These are phyloP conservation scores for Protomyces macrosporus DNA, from an alignment of 1,139 yeast genomes.

Conservation along the genomic window DNA sequence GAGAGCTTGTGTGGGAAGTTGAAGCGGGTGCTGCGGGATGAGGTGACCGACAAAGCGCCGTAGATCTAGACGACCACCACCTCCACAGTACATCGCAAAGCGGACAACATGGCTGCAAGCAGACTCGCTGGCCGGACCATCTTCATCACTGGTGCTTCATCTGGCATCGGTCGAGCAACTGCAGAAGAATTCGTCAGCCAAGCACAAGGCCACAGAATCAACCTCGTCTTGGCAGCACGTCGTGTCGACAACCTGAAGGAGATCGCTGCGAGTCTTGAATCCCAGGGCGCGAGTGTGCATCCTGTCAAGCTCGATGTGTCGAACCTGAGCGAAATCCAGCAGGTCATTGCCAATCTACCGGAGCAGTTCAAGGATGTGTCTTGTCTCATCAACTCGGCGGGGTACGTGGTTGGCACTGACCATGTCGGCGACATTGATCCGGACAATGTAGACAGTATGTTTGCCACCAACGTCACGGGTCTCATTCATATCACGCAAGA, in stretches of 20 bases:
- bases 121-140: slow-evolving; percentile 58
- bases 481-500: slow-evolving; percentile 66
- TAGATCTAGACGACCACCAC: background rate
- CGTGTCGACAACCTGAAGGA: slow-evolving; percentile 55
- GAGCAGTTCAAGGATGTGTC: slow-evolving; percentile 40
- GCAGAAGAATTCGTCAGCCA: slow-evolving; percentile 68
- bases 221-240: slow-evolving; percentile 65
- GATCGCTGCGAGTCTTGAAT: slow-evolving; percentile 48
- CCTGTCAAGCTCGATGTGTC: slow-evolving; percentile 59
- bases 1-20: slow-evolving; percentile 32
- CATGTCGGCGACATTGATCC: slow-evolving; percentile 54
- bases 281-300: slow-evolving; percentile 43
- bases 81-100: too few species aligned
- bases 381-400: slow-evolving; percentile 72
- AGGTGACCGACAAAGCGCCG: too few species aligned
- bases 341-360: slow-evolving; percentile 48
- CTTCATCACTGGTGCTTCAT: slow-evolving; percentile 64
- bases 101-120: slow-evolving; percentile 31
- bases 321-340: slow-evolving; percentile 47
- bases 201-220: slow-evolving; percentile 51
- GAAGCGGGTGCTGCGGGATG: slow-evolving; percentile 22
- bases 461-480: slow-evolving; percentile 66
- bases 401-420: slow-evolving; percentile 68
- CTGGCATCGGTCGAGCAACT: slow-evolving; percentile 48
- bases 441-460: slow-evolving; percentile 58